Evolutionary conservation across 1,139 yeast genomes (phyloP), one percentile per base, ranked within the genome.

Genomic region (Meyerozyma sp.): DNA sequence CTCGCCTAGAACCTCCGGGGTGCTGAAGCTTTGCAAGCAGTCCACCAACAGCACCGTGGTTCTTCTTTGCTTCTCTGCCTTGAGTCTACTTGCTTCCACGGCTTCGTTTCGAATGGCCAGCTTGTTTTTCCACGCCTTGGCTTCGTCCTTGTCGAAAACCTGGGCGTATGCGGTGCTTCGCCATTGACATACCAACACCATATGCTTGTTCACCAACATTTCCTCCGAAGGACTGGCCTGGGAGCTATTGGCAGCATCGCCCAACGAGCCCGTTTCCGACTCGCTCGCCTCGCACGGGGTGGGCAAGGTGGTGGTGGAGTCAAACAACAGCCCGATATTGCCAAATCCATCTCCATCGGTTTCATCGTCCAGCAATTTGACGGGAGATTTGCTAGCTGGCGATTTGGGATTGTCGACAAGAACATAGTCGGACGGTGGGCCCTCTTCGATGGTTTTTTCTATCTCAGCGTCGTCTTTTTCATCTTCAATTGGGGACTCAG

Each of bases 1-100:
- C 43, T 88, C 87, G 10, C 97, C 90, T 39, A 93, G 71, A 3
- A 90, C 80, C 60, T 93, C 98, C 0, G 95, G 84, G 42, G 81
- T 79, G 21, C 95, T 81, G 58, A 93, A 93, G 47, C 81, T 61
- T 34, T 76, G 77, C 40, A 93, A 64, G 57, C 98, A 93, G 52
- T 87, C 94, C 49, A 79, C 77, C 30, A 93, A 69, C 0, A 85
- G 75, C 13, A 88, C 75, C 11, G 71, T 70, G n/a, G 78, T 68
- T 43, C 72, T 73, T 45, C 72, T 68, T 41, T 63, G 66, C 41
- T 63, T 64, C 23, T 65, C 68, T 42, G 73, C 60, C 44, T 57
- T 56, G 40, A 62, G 66, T 56, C 66, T 77, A 44, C 65, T 70
- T 36, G 63, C 72, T 45, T 77, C 80, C 42, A 81, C 68, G 48